These are phyloP conservation scores for Fusarium sp. DNA, from an alignment of 2,329 filamentous ascomycete species.

Conservation along the genomic window DNA sequence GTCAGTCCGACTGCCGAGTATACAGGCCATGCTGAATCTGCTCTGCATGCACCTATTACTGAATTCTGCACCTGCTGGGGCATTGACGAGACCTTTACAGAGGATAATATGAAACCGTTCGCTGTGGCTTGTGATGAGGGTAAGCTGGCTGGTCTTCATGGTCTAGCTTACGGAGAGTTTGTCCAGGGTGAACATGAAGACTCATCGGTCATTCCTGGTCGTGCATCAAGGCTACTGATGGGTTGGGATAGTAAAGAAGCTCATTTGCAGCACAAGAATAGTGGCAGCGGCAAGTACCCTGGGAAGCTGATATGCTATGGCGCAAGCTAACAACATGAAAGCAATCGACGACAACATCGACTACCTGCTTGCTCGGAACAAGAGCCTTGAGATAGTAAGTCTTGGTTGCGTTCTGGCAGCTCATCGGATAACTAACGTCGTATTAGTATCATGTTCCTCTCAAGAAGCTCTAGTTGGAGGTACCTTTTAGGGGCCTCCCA, in stretches of 20 bases:
- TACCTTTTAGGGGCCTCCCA: too few relatives aligned
- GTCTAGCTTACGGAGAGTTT: constrained; percentile 51
- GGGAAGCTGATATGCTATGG: neutral
- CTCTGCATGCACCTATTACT: constrained; percentile 53
- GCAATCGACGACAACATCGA: constrained; percentile 53
- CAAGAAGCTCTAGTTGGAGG: constrained; percentile 27
- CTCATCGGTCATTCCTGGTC: constrained; percentile 46
- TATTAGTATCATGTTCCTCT: constrained; percentile 48
- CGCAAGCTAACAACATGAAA: constrained; percentile 23
- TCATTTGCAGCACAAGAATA: constrained; percentile 51
- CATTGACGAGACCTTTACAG: constrained; percentile 48
- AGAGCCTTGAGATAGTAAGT: constrained; percentile 51
- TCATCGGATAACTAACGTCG: constrained; percentile 11
- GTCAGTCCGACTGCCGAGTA: constrained; percentile 39
- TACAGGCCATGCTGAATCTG: constrained; percentile 40
- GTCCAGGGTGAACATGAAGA: constrained; percentile 47
- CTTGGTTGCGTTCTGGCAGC: neutral
- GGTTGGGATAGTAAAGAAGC: constrained; percentile 57
- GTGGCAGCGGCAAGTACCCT: constrained; percentile 46
- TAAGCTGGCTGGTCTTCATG: constrained; percentile 48
- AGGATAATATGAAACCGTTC: constrained; percentile 49
- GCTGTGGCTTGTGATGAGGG: constrained; percentile 39
- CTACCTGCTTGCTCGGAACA: constrained; percentile 47
- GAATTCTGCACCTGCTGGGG: constrained; percentile 54
- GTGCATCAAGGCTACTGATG: constrained; percentile 50